These are phyloP conservation scores for Blastocystis sp. DNA, from an alignment of 352 stramenopile species.

Conservation along the genomic window DNA sequence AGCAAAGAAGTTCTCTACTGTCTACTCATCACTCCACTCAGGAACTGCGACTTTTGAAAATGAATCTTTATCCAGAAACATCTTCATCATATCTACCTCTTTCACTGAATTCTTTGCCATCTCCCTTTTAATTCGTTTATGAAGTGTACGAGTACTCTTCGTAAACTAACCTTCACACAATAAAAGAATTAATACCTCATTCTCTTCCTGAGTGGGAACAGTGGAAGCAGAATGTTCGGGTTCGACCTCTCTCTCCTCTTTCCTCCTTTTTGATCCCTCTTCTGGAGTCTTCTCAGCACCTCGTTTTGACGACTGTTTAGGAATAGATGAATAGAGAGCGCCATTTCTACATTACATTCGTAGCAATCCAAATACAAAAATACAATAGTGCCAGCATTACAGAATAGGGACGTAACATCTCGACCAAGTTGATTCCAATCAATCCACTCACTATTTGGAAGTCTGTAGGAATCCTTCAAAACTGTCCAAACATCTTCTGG, in stretches of 20 bases:
- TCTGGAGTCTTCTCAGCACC: not conserved
- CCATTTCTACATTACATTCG: constrained; percentile 5
- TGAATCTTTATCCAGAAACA: not conserved
- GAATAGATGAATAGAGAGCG: not conserved
- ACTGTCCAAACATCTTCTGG: not conserved
- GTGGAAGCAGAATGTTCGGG: not conserved
- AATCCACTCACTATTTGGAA: not conserved
- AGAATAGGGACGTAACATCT: not conserved
- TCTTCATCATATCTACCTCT: constrained; percentile 26
- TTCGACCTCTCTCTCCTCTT: not conserved
- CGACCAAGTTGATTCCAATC: constrained; percentile 6
- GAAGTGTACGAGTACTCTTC: not conserved
- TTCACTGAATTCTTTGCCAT: not conserved
- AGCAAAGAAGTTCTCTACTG: constrained; percentile 31
- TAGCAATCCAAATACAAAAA: not conserved
- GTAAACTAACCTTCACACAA: not conserved
- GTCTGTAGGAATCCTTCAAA: not conserved
- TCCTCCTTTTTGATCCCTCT: not conserved
- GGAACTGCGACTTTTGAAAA: constrained; percentile 8
- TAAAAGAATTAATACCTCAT: not conserved
- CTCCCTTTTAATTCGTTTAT: not conserved
- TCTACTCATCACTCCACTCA: not conserved
- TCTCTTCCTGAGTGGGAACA: not conserved
- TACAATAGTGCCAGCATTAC: not conserved
- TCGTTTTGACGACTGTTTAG: not conserved